Evolutionary conservation across 2,329 filamentous ascomycete genomes (phyloP).

Genomic region (Meredithiella fracta): DNA sequence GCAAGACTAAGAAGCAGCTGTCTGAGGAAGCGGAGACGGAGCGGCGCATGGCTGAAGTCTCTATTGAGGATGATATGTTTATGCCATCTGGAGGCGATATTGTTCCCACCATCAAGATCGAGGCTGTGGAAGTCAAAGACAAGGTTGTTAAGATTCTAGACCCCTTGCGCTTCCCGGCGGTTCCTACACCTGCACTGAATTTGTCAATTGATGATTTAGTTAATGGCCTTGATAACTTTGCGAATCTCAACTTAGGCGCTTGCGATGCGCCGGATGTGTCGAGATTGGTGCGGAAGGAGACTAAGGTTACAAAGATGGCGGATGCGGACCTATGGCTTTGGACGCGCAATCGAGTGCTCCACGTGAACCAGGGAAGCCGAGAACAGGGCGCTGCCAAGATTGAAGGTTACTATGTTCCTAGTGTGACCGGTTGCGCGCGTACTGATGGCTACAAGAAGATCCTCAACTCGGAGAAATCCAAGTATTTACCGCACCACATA

Average conservation of each 20-base stretch:
- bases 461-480: slow-evolving; percentile 90
- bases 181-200: slow-evolving; percentile 29
- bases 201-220: slow-evolving; percentile 32
- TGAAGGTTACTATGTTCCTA: slow-evolving; percentile 65
- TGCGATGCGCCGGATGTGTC: slow-evolving; percentile 33
- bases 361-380: slow-evolving; percentile 30
- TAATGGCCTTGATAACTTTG: slow-evolving; percentile 22
- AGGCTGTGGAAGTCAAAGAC: slow-evolving; percentile 19
- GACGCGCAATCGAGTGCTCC: slow-evolving; percentile 37
- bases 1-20: slow-evolving; percentile 63
- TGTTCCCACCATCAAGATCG: neutral
- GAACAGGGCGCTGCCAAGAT: slow-evolving; percentile 22
- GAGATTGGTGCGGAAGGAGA: slow-evolving; percentile 33
- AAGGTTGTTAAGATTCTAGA: slow-evolving; percentile 22
- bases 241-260: slow-evolving; percentile 26
- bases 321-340: slow-evolving; percentile 39
- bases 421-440: slow-evolving; percentile 67
- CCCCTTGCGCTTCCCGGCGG: slow-evolving; percentile 33
- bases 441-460: slow-evolving; percentile 94
- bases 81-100: slow-evolving; percentile 13
- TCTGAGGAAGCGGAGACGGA: slow-evolving; percentile 49
- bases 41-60: slow-evolving; percentile 24
- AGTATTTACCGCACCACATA: slow-evolving; percentile 93
- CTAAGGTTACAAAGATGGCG: slow-evolving; percentile 25
- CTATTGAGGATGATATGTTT: slow-evolving; percentile 10